Percentiles rank a stretch among this genome's conserved stretches.
Evolutionary conservation across 495 filamentous ascomycete genomes (phyloP).

Genomic region (Daldinia caldariorum): DNA sequence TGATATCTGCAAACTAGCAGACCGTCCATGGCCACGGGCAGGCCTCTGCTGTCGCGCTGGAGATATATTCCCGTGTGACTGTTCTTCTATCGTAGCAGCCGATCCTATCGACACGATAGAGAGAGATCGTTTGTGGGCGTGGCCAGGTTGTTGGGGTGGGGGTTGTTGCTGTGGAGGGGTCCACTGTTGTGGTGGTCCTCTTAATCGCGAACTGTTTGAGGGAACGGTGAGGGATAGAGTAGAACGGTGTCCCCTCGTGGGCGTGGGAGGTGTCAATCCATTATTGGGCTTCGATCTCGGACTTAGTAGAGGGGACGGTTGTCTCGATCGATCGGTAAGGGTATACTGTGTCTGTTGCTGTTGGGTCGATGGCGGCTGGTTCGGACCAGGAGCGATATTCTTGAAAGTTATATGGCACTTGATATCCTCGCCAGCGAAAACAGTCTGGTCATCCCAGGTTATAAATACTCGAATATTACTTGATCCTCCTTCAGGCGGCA

Average conservation of each 20-base stretch:
- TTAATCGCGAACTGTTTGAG: conserved; percentile 51
- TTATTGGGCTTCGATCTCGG: conserved; percentile 45
- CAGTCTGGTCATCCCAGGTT: conserved; percentile 86
- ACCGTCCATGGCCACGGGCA: conserved; percentile 74
- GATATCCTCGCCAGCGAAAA: conserved; percentile 94
- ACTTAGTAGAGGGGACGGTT: conserved; percentile 51
- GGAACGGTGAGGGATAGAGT: conserved; percentile 68
- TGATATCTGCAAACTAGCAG: conserved; percentile 83
- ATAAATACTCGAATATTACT: conserved; percentile 92
- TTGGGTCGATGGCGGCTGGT: conserved; percentile 48
- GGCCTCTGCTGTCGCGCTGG: conserved; percentile 58
- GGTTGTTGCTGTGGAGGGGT: conserved; percentile 39
- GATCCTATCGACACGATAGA: conserved; percentile 94
- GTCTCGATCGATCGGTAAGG: conserved; percentile 56
- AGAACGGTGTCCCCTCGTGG: conserved; percentile 64
- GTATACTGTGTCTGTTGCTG: conserved; percentile 46
- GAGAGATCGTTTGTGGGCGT: conserved; percentile 74
- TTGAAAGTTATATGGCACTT: conserved; percentile 96
- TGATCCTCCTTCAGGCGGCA: conserved; percentile 55
- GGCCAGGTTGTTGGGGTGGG: conserved; percentile 48
- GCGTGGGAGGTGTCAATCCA: conserved; percentile 52
- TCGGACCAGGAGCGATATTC: conserved; percentile 71
- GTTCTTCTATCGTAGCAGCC: conserved; percentile 64
- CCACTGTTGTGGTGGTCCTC: conserved; percentile 46
- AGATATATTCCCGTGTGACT: conserved; percentile 31